Conservation (phyloP, 2,329 filamentous ascomycete genomes). For the Tolypocladium nubicola region DNA sequence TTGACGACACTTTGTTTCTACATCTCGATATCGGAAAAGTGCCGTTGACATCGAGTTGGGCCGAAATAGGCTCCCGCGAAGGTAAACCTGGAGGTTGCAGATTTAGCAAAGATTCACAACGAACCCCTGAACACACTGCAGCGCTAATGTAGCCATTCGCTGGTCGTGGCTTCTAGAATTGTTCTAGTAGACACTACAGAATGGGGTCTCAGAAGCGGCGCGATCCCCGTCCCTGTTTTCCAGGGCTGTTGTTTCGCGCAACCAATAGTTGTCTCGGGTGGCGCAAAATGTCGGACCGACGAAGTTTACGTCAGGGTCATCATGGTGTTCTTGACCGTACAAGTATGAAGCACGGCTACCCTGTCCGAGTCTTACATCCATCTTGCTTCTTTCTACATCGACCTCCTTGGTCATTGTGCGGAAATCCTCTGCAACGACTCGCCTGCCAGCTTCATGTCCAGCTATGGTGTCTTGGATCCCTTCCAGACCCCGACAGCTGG, state of each 20-base stretch:
- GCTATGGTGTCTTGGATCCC: not conserved
- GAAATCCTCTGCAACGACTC: not conserved
- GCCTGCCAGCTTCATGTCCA: not conserved
- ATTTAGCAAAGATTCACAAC: not conserved
- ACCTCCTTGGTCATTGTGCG: not conserved
- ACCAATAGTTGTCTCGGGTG: not conserved
- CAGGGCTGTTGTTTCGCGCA: not conserved
- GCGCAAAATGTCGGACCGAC: not conserved
- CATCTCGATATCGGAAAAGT: no score
- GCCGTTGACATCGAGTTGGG: no score
- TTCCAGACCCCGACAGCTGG: not conserved
- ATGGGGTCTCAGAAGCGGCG: not conserved
- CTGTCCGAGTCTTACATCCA: not conserved
- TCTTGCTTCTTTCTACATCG: not conserved
- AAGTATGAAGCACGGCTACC: not conserved
- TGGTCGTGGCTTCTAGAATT: not conserved
- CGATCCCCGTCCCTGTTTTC: not conserved
- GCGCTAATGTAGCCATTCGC: not conserved
- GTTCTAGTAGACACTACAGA: not conserved
- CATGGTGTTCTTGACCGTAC: no score
- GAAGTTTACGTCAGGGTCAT: no score
- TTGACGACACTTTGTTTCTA: no score
- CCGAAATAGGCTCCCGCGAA: no score
- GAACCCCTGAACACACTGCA: not conserved
- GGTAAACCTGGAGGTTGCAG: no score